Conservation (phyloP, 768 basidiomycete species). For the Pisolithus albus region DNA sequence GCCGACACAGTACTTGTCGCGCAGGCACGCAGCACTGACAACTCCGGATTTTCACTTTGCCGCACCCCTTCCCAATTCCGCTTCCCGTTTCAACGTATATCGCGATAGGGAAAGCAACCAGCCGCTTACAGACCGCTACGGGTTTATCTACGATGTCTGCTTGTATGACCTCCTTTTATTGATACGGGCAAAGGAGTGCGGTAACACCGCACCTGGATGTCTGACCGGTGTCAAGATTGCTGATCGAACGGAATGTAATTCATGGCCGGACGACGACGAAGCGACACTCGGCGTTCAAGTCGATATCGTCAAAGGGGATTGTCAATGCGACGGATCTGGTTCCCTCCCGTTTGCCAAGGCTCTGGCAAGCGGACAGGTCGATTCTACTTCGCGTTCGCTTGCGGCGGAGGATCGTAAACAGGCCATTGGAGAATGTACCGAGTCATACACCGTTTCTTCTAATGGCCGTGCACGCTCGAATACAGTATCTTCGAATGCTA, state of each 20-base stretch:
- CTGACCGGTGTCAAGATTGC: constrained; percentile 84
- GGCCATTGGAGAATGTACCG: constrained; percentile 28
- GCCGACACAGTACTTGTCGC: constrained; percentile 76
- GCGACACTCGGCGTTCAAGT: constrained; percentile 27
- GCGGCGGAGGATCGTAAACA: constrained; percentile 13
- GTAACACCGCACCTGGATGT: constrained; percentile 74
- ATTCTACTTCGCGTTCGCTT: constrained; percentile 8
- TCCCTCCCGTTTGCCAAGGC: constrained; percentile 1
- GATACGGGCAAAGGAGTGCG: constrained; percentile 62
- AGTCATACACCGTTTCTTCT: constrained; percentile 44
- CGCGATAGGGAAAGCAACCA: constrained; percentile 46
- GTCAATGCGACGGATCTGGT: constrained; percentile 34
- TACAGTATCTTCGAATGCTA: constrained; percentile 23
- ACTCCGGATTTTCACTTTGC: constrained; percentile 70
- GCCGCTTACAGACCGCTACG: constrained; percentile 78
- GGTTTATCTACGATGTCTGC: constrained; percentile 84
- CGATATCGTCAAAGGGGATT: constrained; percentile 35
- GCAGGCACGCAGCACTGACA: constrained; percentile 66
- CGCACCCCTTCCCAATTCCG: constrained; percentile 51
- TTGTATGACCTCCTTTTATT: constrained; percentile 76
- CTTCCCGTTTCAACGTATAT: constrained; percentile 47
- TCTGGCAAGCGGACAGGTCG: constrained; percentile 8
- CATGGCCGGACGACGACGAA: constrained; percentile 65
- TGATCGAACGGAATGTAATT: constrained; percentile 72
- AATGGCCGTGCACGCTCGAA: constrained; percentile 44